Evolutionary conservation across 306 rosid species (phyloP), one percentile per base, ranked within the genome.

Genomic region (Lathyrus tuberosus): DNA sequence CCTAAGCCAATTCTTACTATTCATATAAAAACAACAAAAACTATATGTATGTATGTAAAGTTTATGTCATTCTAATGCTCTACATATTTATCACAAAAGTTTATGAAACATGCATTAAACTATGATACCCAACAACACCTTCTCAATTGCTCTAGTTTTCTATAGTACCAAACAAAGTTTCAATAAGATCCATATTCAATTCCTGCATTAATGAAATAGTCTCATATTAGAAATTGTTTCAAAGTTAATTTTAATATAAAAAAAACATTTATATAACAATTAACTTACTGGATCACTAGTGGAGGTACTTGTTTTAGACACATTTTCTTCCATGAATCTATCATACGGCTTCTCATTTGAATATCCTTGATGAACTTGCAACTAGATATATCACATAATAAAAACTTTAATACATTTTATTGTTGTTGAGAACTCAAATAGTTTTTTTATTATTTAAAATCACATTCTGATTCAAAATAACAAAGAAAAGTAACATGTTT

Each of bases 191-290:
- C 30, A 69, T 9, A 61, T 81, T 77, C 66, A 67, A 78, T 8
- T 58, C 85, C 85, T 81, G 70, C 75, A 65, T 73, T 10, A 33
- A 40, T 6, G 33, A 5, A 41, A n/a, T 56, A 33, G 35, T 4
- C 18, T 30, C 28, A 12, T 26, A 11, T 71, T n/a, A 48, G 24
- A 81, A 54, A 4, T 22, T 48, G n/a, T 68, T 65, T 5, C 33
- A 57, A 57, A 69, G 51, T 28, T 81, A 28, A 67, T 44, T 22
- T 37, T 2, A 63, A 18, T 14, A 13, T 17, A 60, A 12, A 31
- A 11, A 30, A 31, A 20, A 30, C n/a, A 59, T 2, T 51, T 17
- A 51, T 49, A 7, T 17, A 8, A 10, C n/a, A 22, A 20, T 62
- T 69, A 53, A 65, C 74, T 57, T 1, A 20, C 82, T 74, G 33